Conservation (phyloP, 2,329 filamentous ascomycete genomes). For the Dothistroma pini region DNA sequence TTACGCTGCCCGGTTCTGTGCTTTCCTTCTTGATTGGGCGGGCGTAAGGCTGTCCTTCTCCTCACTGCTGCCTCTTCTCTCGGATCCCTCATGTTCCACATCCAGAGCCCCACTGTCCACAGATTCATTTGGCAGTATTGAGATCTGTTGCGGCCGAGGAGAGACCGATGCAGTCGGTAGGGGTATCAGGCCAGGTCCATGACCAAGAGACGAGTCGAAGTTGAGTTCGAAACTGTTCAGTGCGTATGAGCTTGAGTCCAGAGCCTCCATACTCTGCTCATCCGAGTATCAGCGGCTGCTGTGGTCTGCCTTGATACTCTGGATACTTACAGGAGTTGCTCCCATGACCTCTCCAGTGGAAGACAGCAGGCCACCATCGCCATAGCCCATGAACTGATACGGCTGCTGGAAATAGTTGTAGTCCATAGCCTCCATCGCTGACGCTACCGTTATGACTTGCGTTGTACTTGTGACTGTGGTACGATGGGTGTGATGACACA, state of each 20-base stretch:
- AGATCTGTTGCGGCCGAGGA: constrained; percentile 25
- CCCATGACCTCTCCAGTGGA: constrained; percentile 38
- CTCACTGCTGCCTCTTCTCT: constrained; percentile 44
- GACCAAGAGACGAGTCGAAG: constrained; percentile 10
- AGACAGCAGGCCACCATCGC: constrained; percentile 37
- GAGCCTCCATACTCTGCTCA: constrained; percentile 28
- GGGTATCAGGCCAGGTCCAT: constrained; percentile 17
- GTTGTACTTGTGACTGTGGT: background rate
- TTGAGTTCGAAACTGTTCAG: constrained; percentile 13
- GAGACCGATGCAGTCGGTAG: constrained; percentile 27
- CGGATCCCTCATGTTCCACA: constrained; percentile 30
- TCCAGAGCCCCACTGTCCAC: constrained; percentile 44
- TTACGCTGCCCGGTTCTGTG: constrained; percentile 70
- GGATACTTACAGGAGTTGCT: constrained; percentile 34
- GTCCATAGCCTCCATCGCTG: constrained; percentile 47
- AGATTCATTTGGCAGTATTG: constrained; percentile 35
- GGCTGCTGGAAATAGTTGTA: constrained; percentile 53
- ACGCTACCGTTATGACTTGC: background rate
- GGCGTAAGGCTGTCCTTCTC: constrained; percentile 47
- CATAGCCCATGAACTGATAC: constrained; percentile 44
- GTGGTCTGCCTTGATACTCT: background rate
- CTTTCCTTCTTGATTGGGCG: constrained; percentile 58
- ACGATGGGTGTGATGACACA: background rate
- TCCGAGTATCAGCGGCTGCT: background rate
- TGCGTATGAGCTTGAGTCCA: constrained; percentile 22